A percentile compares a stretch with the other conserved stretches of the same genome.
phyloP scores from a whole-genome alignment of 2,329 filamentous ascomycete genomes.

The Diaporthe longicolla region DNA sequence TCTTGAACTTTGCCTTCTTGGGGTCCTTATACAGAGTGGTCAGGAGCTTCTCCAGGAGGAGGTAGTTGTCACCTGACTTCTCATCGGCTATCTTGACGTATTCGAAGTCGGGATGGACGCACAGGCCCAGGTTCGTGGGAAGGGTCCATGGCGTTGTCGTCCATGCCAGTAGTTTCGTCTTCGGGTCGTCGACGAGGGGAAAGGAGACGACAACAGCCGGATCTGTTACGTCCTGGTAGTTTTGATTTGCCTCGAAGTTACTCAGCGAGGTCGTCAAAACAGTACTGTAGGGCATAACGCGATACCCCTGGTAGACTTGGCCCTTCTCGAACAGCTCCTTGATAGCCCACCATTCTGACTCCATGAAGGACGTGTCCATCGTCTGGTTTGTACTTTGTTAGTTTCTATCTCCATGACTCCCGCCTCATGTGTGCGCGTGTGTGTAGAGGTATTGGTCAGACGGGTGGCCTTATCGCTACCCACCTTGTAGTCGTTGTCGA shows the following conservation, averaged over 20 bases:
- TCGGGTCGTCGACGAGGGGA: constrained; percentile 82
- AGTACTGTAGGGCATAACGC: constrained; percentile 96
- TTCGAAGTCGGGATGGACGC: constrained; percentile 82
- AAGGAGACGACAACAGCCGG: constrained; percentile 92
- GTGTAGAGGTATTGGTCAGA: neutral
- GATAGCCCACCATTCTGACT: constrained; percentile 97
- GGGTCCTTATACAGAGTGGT: constrained; percentile 91
- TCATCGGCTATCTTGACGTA: constrained; percentile 90
- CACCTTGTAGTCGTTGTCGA: constrained; percentile 94
- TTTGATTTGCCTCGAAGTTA: constrained; percentile 95
- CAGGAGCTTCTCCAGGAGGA: constrained; percentile 86
- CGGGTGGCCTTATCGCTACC: neutral
- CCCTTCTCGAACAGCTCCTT: constrained; percentile 93
- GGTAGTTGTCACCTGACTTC: constrained; percentile 84
- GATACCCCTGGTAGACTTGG: constrained; percentile 89
- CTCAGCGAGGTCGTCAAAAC: constrained; percentile 90
- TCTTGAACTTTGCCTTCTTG: constrained; percentile 94
- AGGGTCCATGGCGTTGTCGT: constrained; percentile 88
- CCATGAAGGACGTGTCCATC: constrained; percentile 97
- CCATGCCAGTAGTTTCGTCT: constrained; percentile 85
- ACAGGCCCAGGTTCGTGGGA: constrained; percentile 81
- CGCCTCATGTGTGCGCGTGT: neutral
- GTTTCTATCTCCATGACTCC: constrained; percentile 40
- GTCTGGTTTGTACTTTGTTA: constrained; percentile 65
- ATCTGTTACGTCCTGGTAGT: constrained; percentile 94